Evolutionary conservation across 129 eudicot species (phyloP), one percentile per base, ranked within the genome.

Genomic region (Flaveria brownii): DNA sequence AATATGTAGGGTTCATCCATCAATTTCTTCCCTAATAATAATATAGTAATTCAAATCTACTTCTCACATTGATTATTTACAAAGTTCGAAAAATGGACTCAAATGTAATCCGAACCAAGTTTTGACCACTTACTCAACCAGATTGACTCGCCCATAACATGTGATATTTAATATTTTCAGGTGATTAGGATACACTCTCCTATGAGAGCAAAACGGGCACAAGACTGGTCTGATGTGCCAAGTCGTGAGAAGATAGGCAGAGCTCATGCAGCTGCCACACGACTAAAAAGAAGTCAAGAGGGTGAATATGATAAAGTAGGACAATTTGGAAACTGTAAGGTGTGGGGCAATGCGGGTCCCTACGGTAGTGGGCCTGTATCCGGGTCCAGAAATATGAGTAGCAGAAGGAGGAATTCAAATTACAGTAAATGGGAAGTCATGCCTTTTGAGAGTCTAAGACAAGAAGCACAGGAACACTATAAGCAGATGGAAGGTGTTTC

Each of bases 121-220:
- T 61, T 57, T 61, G 68, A 57, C 64, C 14, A 18, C 28, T 55
- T 55, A 59, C 17, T 43, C 42, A 61, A 61, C 42, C 69, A 28
- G 8, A 28, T 10, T 30, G 46, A 63, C 69, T 26, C 14, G 5
- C 28, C 71, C 30, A 41, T 36, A 41, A 41, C 28, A 59, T 55
- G 28, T 59, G n/a, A 59, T 23, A 15, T 46, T 20, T 70, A 7
- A 64, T 78, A 62, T 72, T 80, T 73, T 73, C 88, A 92, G 97
- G 93, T 89, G 45, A 89, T 94, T 64, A 84, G 99, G 81, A 94
- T 94, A 77, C 99, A 94, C 84, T 94, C 99, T 78, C 97, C 99
- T 55, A 91, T 94, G 99, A 86, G 99, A 85, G 90, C 99, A 22
- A 68, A 89, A 82, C 84, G 99, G 77, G 85, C 77, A 73, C 91